Conservation (phyloP, 2,329 filamentous ascomycete species). For the Aspergillus caelatus region DNA sequence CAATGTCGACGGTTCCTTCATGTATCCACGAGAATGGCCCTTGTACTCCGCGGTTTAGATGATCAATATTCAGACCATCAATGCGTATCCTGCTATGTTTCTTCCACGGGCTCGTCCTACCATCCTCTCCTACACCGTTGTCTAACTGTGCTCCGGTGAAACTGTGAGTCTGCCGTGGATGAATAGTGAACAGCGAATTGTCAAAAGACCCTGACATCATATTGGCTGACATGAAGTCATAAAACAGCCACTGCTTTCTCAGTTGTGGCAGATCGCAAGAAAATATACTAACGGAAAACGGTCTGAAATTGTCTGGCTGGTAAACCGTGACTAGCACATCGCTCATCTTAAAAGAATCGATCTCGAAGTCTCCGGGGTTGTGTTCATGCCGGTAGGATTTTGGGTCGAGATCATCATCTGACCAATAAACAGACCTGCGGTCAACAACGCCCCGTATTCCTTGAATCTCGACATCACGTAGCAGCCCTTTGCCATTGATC, state of each 20-base stretch:
- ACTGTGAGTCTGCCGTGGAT: slow-evolving; percentile 86
- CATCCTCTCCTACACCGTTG: slow-evolving; percentile 60
- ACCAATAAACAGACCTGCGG: slow-evolving; percentile 78
- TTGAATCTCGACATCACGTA: slow-evolving; percentile 91
- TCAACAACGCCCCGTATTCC: slow-evolving; percentile 92
- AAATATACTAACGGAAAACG: slow-evolving; percentile 93
- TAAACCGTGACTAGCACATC: slow-evolving; percentile 90
- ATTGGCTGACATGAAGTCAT: slow-evolving; percentile 92
- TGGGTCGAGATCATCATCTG: slow-evolving; percentile 72
- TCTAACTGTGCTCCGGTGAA: slow-evolving; percentile 67
- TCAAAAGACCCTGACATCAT: slow-evolving; percentile 96
- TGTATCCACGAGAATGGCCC: slow-evolving; percentile 98
- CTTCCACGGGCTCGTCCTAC: slow-evolving; percentile 79
- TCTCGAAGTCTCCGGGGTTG: slow-evolving; percentile 90
- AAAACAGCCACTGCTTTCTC: slow-evolving; percentile 95
- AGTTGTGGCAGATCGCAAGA: slow-evolving; percentile 91
- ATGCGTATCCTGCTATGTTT: slow-evolving; percentile 92
- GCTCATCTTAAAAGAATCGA: slow-evolving; percentile 94
- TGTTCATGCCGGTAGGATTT: slow-evolving; percentile 86
- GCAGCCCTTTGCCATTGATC: slow-evolving; percentile 93
- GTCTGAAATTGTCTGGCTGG: slow-evolving; percentile 87
- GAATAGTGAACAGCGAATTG: slow-evolving; percentile 94
- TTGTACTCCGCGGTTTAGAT: slow-evolving; percentile 88
- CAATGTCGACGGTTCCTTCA: slow-evolving; percentile 94
- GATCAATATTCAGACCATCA: slow-evolving; percentile 91